Conservation (phyloP, 768 basidiomycete genomes). For the Holtermanniella nyarrowii region DNA sequence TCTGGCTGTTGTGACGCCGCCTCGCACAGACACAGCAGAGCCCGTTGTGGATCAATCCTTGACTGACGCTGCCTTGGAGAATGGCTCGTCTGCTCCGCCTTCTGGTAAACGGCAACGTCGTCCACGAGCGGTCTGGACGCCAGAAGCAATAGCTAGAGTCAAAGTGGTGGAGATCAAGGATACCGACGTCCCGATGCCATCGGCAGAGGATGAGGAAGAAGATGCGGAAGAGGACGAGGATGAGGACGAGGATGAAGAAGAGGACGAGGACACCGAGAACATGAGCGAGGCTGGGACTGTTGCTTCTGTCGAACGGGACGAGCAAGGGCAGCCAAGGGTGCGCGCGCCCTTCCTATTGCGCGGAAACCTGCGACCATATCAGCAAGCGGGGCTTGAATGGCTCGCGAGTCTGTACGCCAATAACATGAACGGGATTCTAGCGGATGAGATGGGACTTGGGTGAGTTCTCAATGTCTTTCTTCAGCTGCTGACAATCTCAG, state of each 20-base stretch:
- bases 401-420: constrained; percentile 44
- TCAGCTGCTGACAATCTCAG: constrained; percentile 27
- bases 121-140: constrained; percentile 26
- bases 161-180: constrained; percentile 21
- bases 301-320: constrained; percentile 2
- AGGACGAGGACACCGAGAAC: no score
- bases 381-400: constrained; percentile 46
- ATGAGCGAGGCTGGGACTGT: constrained; percentile 4
- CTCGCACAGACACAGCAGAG: constrained; percentile 20
- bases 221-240: constrained; percentile 10
- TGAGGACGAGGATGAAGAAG: neutral
- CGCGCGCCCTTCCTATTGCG: constrained; percentile 43
- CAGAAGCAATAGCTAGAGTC: constrained; percentile 15
- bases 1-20: neutral
- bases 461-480: constrained; percentile 44
- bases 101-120: constrained; percentile 27
- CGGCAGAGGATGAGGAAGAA: constrained; percentile 12
- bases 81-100: neutral
- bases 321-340: constrained; percentile 12
- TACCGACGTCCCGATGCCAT: constrained; percentile 6
- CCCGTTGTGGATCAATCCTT: neutral
- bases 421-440: constrained; percentile 46
- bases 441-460: constrained; percentile 94
- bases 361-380: constrained; percentile 45
- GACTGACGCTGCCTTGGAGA: neutral